Evolutionary conservation across 305 asterid genomes (phyloP), one percentile per base, ranked within the genome.

Genomic region (Solanum hybrid): DNA sequence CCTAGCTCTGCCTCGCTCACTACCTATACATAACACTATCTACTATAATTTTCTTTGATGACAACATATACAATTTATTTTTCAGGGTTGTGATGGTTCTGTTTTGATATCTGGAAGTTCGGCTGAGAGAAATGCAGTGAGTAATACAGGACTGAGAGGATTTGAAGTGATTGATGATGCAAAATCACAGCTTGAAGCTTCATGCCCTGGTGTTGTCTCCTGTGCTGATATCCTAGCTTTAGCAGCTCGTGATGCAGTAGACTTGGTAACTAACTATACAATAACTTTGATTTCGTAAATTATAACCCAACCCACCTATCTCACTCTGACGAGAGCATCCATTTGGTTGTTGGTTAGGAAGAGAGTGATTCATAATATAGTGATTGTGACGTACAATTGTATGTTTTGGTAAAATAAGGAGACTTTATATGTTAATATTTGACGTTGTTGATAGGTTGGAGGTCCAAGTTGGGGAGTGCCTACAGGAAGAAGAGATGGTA

Each of bases 381-480:
- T 2, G 34, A 36, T 86, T 79, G 57, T 33, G 42, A 76, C 20
- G 61, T 42, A 42, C 12, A 76, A 16, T 4, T 33, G 24, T 2
- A 61, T 61, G 71, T 5, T 75, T 31, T 75, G 12, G n/a, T 31
- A 34, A 75, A 57, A 31, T 74, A 29, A 74, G n/a, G 24, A 74
- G 37, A 75, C 36, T 51, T 35, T 24, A 69, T 51, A 75, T 9
- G 3, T 73, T 86, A 5, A 46, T 76, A 28, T 73, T 26, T 85
- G 67, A 6, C 7, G 5, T 6, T 89, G 57, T 8, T 26, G 69
- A 16, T 90, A 96, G 98, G 93, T 93, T 86, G 96, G 97, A 8
- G 98, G 98, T 24, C 94, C 94, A 6, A 92, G 94, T n/a, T 96
- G 98, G 98, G 92, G 91, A 61, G 97, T 95, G 80, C 95, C 97